Evolutionary conservation across 495 filamentous ascomycete genomes (phyloP).

Genomic region (Aspergillus leporis): DNA sequence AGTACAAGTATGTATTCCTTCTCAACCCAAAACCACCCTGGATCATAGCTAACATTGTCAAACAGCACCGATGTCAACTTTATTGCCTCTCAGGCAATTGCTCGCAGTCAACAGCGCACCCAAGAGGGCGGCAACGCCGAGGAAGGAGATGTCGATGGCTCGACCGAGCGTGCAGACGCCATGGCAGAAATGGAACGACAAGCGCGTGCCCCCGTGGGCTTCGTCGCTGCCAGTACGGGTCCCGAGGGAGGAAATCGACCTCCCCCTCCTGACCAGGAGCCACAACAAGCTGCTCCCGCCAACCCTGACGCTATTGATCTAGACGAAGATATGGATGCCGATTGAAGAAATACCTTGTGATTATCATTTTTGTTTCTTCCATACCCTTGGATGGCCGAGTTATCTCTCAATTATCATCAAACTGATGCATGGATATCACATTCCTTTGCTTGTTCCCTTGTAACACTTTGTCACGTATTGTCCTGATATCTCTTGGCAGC

Average conservation of each 20-base stretch:
- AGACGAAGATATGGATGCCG: conserved; percentile 62
- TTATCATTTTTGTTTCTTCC: background rate
- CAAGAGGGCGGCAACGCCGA: conserved; percentile 42
- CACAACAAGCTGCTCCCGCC: conserved; percentile 46
- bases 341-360: conserved; percentile 21
- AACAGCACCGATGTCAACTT: conserved; percentile 91
- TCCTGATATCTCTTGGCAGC: background rate
- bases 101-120: conserved; percentile 66
- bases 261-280: conserved; percentile 37
- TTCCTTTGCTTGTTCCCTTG: conserved; percentile 3
- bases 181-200: conserved; percentile 92
- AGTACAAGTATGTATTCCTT: conserved; percentile 73
- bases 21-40: conserved; percentile 3
- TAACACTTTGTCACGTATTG: background rate
- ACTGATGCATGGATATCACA: conserved; percentile 2
- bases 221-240: conserved; percentile 82
- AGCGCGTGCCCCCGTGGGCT: conserved; percentile 84
- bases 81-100: conserved; percentile 93
- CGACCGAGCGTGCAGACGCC: conserved; percentile 67
- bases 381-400: background rate
- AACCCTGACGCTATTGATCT: conserved; percentile 93
- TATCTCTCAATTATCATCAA: background rate
- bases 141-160: conserved; percentile 47
- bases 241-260: conserved; percentile 70
- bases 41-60: conserved; percentile 12